Evolutionary conservation across 2,329 filamentous ascomycete species (phyloP), one percentile per base, ranked within the genome.

Genomic region (Zasmidium citrigriseum): DNA sequence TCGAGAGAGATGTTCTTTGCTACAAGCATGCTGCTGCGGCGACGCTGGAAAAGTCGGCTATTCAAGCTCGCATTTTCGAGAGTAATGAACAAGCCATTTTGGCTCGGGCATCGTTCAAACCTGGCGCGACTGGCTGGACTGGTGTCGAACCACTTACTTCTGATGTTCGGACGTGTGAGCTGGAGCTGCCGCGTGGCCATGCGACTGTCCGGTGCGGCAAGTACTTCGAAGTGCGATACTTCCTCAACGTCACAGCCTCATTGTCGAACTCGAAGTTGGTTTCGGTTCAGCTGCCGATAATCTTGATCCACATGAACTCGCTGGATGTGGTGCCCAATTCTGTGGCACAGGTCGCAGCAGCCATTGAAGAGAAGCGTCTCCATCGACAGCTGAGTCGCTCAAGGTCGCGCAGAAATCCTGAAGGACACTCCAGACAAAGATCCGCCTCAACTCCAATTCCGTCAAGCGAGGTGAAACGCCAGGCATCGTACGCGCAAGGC

Each of bases 261-360:
- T 73, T 76, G 22, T 71, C 76, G 14, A 77, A 78, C 62, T 77
- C 76, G 56, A 83, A 80, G 66, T 66, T 78, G n/a, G 75, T 83
- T 20, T 77, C 77, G 9, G 77, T 84, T 5, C 82, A 84, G 61
- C 68, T 84, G 46, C 82, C 82, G 3, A 80, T 84, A 54, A 81
- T 82, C 2, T 74, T 84, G 52, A 81, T 84, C 41, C 82, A 83
- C 63, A 83, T 83, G 76, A 84, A 83, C 60, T 83, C 82, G 0
- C 74, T 84, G 46, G 82, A 84, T 56, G 80, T 84, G 7, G 75
- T 83, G 9, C 82, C 82, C 18, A 84, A 83, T 55, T 80, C 78
- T 1, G 78, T 81, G 7, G 81, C 80, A 4, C 81, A 83, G 69
- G 82, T 84, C 2, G 80, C 82, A 25, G 79, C 80, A 23, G 80